Percentiles rank a stretch among this genome's conserved stretches.
Conservation (phyloP, 345 rosid species). For the Pugionium cornutum region DNA sequence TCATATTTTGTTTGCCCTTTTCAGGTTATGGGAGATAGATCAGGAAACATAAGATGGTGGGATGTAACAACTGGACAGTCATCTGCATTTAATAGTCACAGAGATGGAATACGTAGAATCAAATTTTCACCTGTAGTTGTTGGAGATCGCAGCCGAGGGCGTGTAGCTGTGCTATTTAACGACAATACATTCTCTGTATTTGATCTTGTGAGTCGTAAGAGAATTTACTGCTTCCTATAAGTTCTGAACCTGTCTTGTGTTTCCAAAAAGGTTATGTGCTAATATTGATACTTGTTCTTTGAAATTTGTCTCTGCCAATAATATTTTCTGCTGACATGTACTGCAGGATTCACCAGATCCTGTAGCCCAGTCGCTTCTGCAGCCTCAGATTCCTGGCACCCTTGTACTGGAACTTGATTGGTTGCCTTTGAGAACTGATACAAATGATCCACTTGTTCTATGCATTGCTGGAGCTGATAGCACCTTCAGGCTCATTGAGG, state of each 20-base stretch:
- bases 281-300: constrained; percentile 21
- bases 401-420: constrained; percentile 96
- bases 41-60: constrained; percentile 99
- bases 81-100: constrained; percentile 85
- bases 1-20: constrained; percentile 32
- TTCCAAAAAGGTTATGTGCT: constrained; percentile 12
- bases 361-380: constrained; percentile 90
- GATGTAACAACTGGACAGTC: constrained; percentile 96
- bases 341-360: constrained; percentile 94
- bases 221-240: constrained; percentile 20
- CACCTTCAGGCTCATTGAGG: constrained; percentile 88
- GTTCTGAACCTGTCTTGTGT: constrained; percentile 23
- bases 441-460: constrained; percentile 78
- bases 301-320: constrained; percentile 21
- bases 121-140: constrained; percentile 93
- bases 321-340: constrained; percentile 33
- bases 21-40: constrained; percentile 72
- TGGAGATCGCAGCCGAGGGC: constrained; percentile 95
- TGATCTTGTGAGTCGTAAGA: constrained; percentile 73
- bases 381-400: constrained; percentile 95
- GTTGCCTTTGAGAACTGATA: constrained; percentile 79
- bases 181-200: constrained; percentile 93
- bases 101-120: constrained; percentile 92
- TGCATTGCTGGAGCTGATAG: constrained; percentile 98
- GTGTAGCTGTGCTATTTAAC: constrained; percentile 89